Base-by-base conservation (phyloP, 75 land plant species). In the Selaginella tamariscina region DNA sequence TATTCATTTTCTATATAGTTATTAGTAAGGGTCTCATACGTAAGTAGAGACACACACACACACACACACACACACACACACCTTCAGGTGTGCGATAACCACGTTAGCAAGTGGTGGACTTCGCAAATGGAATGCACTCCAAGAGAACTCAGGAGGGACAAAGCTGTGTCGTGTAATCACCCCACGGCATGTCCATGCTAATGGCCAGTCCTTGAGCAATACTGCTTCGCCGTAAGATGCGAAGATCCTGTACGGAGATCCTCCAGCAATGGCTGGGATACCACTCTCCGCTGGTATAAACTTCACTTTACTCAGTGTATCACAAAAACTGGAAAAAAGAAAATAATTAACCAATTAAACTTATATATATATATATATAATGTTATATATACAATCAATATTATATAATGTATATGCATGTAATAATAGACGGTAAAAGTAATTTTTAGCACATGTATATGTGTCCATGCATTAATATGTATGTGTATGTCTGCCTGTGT, bases 91-190 rank as follows among this genome's bases (percentile, higher is more conserved):
- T 69, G 76, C 79, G 64, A 94, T 55, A 21, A 94, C 98, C 22
- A 77, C 79, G 0, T 85, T 60, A 68, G 89, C 82, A 13, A 78
- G 68, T 32, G 98, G 98, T 28, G 98, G 95, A 39, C 94, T 89
- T 56, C 87, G 76, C 49, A 94, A 67, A 29, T 81, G 88, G 18
- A 94, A 78, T 66, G 88, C 76, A 65, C 84, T 88, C 98, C 94
- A 94, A 27, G 98, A 83, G 69, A 83, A 94, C 32, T 94, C 88
- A 30, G 98, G 98, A 15, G 98, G 98, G 59, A 92, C 66, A 54
- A 82, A 59, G 70, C 68, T 81, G 33, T 69, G 75, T 56, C 39
- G 83, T 20, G 84, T 32, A 11, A 94, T 71, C 39, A 94, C 80
- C 0, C 95, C 88, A 11, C 84, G 78, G 73, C 80, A 78, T 65